Evolutionary conservation across 2,329 filamentous ascomycete species (phyloP), one percentile per base, ranked within the genome.

Genomic region (Nakataea oryzae): DNA sequence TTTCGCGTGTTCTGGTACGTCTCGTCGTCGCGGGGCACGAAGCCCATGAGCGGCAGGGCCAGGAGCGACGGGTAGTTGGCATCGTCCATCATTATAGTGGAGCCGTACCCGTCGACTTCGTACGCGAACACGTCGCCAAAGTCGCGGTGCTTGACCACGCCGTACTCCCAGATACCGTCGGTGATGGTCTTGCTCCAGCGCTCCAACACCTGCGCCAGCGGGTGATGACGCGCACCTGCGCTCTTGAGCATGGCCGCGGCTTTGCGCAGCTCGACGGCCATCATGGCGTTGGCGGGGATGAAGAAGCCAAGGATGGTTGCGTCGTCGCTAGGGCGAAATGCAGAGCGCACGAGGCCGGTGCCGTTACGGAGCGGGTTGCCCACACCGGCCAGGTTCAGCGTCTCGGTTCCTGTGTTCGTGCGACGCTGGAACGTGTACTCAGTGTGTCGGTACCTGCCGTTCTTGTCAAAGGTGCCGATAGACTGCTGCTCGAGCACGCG

Each of bases 241-340:
- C 79, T 78, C 61, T 78, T 76, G n/a, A 97, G 81, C 26, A 96
- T 79, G 7, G 80, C 78, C 0, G 91, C 86, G 0, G 90, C 86
- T 55, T 90, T 86, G 65, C 86, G 84, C 29, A 99, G 79, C 74
- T 99, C 92, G 0, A 93, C 90, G 2, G 91, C 87, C 82, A 99
- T 96, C 87, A 96, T 93, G 28, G 95, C 95, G 71, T 99, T 99
- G 50, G 91, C 88, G 0, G 95, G 95, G 67, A 99, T 96, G 72
- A 96, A 91, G 78, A 91, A 99, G 57, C 93, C 93, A 3, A 99
- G 80, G 50, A 95, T 97, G 0, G 92, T 96, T 3, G 95, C 91
- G 73, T 99, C 95, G 69, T 99, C 95, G 66, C 91, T 96, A 5
- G 95, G 95, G 1, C 95, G 85, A 76, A 99, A 99, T 0, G 95